Evolutionary conservation across 140 eudicot species (phyloP), one percentile per base, ranked within the genome.

Genomic region (Stevia rebaudiana): DNA sequence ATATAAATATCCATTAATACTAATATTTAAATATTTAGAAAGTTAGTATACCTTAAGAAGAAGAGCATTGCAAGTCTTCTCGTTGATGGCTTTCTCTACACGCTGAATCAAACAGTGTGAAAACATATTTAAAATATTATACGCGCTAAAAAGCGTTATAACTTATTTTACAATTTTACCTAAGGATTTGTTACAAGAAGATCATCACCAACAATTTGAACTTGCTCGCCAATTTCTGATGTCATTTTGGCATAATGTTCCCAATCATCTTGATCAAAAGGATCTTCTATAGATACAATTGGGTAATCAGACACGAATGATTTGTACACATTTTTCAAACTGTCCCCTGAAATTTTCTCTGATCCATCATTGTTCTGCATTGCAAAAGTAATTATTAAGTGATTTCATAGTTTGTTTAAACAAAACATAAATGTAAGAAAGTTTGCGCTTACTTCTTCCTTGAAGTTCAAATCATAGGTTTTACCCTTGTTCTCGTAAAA

Each of bases 211-310:
- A 39, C 67, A 39, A 61, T 21, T 60, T 36, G 66, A 11, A 60
- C 49, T 1, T 60, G 17, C 19, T 60, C 66, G 19, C 66, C 66
- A 19, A 33, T 25, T 60, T 60, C 66, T 9, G 49, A 7, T 3
- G 66, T 60, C 66, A 60, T 60, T 11, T 63, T 42, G 12, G 40
- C 69, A 24, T 63, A 63, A 30, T 63, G 69, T 15, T 63, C 69
- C 69, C 56, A 63, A 6, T 63, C 56, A 43, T 63, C 55, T 28
- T 63, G 69, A 37, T 63, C 69, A 19, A 63, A 63, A 1, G 69
- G 69, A 13, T 63, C 69, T 8, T 63, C 69, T 4, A 63, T 46
- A 3, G 69, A 63, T 19, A 63, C 69, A 21, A 63, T 43, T 11
- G 42, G 69, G 56, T 63, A 43, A 23, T 63, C 66, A 9, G 35